Conservation (phyloP, 169 alveolate species). For the Amoebophrya sp. region DNA sequence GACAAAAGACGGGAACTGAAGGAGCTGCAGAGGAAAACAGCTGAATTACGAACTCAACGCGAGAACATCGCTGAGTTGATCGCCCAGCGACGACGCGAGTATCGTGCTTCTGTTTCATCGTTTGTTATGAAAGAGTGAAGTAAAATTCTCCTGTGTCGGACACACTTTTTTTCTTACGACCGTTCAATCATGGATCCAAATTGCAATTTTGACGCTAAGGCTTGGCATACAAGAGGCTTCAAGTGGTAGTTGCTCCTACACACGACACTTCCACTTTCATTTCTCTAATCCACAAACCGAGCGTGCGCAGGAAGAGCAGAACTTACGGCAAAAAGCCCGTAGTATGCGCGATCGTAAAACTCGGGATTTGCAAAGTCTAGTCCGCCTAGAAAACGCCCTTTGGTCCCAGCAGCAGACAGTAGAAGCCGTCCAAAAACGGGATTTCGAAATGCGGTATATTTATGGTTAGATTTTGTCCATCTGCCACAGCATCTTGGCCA, state of each 20-base stretch:
- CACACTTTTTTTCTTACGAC: no score
- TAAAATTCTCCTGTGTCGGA: no score
- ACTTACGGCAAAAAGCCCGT: background rate
- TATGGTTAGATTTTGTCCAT: no score
- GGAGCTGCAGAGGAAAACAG: background rate
- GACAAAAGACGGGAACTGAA: background rate
- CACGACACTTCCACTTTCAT: no score
- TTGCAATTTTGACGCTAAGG: no score
- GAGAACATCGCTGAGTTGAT: background rate
- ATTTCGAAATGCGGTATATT: background rate
- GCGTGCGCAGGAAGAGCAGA: background rate
- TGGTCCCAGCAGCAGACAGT: background rate
- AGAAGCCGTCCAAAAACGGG: background rate
- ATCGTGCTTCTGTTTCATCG: no score
- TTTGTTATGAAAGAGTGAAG: no score
- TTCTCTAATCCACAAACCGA: no score
- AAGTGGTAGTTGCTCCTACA: no score
- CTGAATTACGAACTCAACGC: background rate
- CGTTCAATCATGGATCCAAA: no score
- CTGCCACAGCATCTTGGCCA: no score
- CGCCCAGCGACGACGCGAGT: background rate
- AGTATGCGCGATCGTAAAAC: background rate
- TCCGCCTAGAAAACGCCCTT: background rate
- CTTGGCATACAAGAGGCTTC: no score
- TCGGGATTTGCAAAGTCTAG: background rate